Conservation (phyloP, 371 early-diverging fungal species). For the Mortierella polycephala region DNA sequence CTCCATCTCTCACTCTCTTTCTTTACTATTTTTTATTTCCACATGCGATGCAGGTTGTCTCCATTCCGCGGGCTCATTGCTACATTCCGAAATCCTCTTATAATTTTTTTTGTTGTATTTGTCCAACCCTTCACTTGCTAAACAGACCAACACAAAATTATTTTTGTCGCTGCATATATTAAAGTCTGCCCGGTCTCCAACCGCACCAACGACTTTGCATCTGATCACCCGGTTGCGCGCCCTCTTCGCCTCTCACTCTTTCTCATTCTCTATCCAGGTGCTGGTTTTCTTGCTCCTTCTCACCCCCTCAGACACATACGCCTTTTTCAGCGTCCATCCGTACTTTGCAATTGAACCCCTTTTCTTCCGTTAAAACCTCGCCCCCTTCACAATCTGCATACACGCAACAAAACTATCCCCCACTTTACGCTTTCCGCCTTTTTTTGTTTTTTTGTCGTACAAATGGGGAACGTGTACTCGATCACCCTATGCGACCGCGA, state of each 20-base stretch:
- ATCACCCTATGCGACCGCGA: conserved; percentile 52
- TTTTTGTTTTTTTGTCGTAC: no score
- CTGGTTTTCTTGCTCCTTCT: conserved; percentile 1
- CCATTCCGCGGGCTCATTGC: background rate
- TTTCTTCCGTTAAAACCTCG: background rate
- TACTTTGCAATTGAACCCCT: background rate
- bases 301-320: background rate
- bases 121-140: conserved; percentile 7
- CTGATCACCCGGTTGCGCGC: background rate
- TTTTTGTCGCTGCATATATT: background rate
- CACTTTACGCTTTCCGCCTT: background rate
- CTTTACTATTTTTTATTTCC: no score
- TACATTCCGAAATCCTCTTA: background rate
- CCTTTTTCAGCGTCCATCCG: background rate
- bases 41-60: background rate
- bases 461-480: conserved; percentile 52
- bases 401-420: background rate
- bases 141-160: conserved; percentile 4
- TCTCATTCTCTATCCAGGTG: background rate
- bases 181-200: conserved; percentile 19
- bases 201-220: conserved; percentile 15
- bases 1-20: no score
- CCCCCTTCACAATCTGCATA: background rate
- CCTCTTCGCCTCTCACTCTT: background rate
- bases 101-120: background rate